Percentiles rank a stretch among this genome's conserved stretches.
Conservation (phyloP, 805 yeast species). For the Kurtzmaniella fragi region DNA sequence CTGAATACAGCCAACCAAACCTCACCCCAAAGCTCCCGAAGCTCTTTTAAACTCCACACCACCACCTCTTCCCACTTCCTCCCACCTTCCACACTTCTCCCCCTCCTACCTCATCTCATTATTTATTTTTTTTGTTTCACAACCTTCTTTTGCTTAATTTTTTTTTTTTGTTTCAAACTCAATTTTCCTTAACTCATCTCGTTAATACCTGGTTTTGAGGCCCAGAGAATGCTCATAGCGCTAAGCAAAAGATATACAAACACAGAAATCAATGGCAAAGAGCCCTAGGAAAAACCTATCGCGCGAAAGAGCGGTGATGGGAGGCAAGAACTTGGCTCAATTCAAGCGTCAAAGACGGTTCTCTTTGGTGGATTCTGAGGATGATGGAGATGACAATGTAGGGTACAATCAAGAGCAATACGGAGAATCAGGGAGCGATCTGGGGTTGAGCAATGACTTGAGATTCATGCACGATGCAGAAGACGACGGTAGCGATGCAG, state of each 20-base stretch:
- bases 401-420: no score
- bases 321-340: conserved; percentile 29
- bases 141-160: no score
- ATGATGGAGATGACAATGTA: conserved; percentile 2
- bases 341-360: conserved; percentile 19
- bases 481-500: background rate
- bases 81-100: background rate
- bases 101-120: conserved; percentile 4
- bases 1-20: no score
- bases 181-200: background rate
- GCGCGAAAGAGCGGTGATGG: conserved; percentile 11
- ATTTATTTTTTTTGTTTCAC: background rate
- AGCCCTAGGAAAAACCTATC: conserved; percentile 23
- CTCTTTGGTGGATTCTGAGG: conserved; percentile 25
- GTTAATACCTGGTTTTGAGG: conserved; percentile 2
- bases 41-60: no score
- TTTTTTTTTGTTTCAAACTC: no score
- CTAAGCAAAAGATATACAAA: conserved; percentile 1
- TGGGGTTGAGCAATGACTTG: no score
- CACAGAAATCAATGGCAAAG: conserved; percentile 21
- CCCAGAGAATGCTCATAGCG: conserved; percentile 4
- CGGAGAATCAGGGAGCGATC: no score
- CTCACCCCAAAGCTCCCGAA: no score
- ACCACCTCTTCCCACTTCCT: no score
- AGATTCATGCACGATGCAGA: background rate